phyloP scores from a whole-genome alignment of 192 early-diverging fungal species.

The Geranomyces variabilis region DNA sequence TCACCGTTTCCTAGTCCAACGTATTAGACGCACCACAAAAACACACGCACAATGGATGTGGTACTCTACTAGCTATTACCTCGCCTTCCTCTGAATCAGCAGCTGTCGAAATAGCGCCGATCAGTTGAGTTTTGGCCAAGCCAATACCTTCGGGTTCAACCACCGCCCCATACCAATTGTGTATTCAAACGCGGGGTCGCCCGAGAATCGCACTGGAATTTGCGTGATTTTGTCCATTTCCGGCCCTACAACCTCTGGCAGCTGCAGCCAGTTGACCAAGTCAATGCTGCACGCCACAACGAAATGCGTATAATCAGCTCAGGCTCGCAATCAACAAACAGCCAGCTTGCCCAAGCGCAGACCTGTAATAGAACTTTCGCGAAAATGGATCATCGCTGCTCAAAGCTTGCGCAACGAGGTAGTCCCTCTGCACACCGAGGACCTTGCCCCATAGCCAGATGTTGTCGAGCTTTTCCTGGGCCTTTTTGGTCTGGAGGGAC shows the following conservation, averaged over 20 bases:
- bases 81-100: slow-evolving; percentile 33
- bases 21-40: too few relatives aligned
- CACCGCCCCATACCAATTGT: slow-evolving; percentile 18
- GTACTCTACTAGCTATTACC: neutral
- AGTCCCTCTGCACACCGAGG: slow-evolving; percentile 57
- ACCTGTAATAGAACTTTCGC: slow-evolving; percentile 62
- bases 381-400: slow-evolving; percentile 44
- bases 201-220: slow-evolving; percentile 51
- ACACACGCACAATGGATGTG: too few relatives aligned
- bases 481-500: slow-evolving; percentile 53
- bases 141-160: too few relatives aligned
- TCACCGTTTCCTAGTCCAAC: slow-evolving; percentile 19
- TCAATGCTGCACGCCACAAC: slow-evolving; percentile 40
- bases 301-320: too few relatives aligned
- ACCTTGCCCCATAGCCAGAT: slow-evolving; percentile 62
- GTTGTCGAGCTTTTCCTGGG: slow-evolving; percentile 53
- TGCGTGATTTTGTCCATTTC: slow-evolving; percentile 42
- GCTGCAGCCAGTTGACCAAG: slow-evolving; percentile 56
- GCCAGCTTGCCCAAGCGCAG: neutral
- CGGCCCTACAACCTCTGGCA: slow-evolving; percentile 50
- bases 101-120: slow-evolving; percentile 9
- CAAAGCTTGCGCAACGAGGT: slow-evolving; percentile 53
- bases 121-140: too few relatives aligned
- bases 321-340: neutral
- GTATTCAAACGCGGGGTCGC: slow-evolving; percentile 59